These are phyloP conservation scores for Cryptococcus depauperatus DNA, from an alignment of 1,284 basidiomycete species.

Conservation along the genomic window DNA sequence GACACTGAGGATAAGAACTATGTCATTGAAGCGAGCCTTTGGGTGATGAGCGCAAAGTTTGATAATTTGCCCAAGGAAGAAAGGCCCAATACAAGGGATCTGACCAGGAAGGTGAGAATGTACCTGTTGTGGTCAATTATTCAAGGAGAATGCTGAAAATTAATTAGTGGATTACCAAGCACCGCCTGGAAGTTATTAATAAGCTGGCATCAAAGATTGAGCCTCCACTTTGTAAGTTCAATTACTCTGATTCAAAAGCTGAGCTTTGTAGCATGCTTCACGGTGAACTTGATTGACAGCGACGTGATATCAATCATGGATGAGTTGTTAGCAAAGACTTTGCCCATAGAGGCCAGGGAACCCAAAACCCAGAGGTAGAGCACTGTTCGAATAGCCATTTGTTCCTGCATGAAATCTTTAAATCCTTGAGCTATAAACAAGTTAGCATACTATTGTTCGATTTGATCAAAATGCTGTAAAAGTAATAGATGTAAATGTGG, in stretches of 20 bases:
- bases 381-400: constrained; percentile 2
- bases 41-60: constrained; percentile 23
- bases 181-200: constrained; percentile 12
- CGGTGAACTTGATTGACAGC: constrained; percentile 25
- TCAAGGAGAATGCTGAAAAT: too few relatives aligned
- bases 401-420: not conserved
- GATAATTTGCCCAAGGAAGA: constrained; percentile 21
- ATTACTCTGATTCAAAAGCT: not conserved
- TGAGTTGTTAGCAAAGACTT: constrained; percentile 23
- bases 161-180: constrained; percentile 26
- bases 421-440: too few relatives aligned
- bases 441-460: too few relatives aligned
- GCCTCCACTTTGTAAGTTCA: constrained; percentile 31
- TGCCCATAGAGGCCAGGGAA: constrained; percentile 13
- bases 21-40: constrained; percentile 25
- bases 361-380: constrained; percentile 9
- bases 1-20: constrained; percentile 35
- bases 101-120: constrained; percentile 19
- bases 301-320: constrained; percentile 30
- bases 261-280: constrained; percentile 15
- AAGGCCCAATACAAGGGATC: constrained; percentile 23
- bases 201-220: constrained; percentile 22
- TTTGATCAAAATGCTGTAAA: not conserved
- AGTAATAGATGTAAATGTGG: not conserved
- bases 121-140: too few relatives aligned